Percentiles rank a stretch among this genome's conserved stretches.
phyloP scores from a whole-genome alignment of 2,329 filamentous ascomycete genomes.

The Cytospora chrysosperma region DNA sequence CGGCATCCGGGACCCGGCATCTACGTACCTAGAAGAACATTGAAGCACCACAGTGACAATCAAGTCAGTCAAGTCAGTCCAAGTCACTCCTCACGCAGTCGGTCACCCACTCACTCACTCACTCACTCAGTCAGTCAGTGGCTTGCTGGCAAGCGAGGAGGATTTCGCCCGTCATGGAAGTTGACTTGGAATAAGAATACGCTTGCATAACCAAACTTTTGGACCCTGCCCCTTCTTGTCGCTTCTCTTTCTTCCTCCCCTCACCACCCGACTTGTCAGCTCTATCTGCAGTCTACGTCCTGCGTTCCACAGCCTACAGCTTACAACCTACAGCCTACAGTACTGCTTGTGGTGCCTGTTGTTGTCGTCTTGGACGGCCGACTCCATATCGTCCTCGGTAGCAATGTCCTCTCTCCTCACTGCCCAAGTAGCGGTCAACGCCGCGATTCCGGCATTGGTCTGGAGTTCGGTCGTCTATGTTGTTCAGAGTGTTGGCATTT shows the following conservation, averaged over 20 bases:
- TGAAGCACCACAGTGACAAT: no score
- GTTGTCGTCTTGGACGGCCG: slow-evolving; percentile 21
- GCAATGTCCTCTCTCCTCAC: slow-evolving; percentile 26
- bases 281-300: background rate
- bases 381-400: slow-evolving; percentile 25
- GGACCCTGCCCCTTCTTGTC: background rate
- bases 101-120: background rate
- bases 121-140: background rate
- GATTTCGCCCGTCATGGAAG: background rate
- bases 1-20: background rate
- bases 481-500: slow-evolving; percentile 57
- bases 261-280: background rate
- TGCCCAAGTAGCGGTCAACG: slow-evolving; percentile 42
- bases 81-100: background rate
- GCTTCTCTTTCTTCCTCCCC: background rate
- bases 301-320: no score
- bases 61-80: no score
- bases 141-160: background rate
- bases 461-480: slow-evolving; percentile 54
- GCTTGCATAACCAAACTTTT: background rate
- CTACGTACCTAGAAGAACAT: background rate
- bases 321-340: background rate
- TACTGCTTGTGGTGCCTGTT: background rate
- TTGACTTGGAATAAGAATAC: background rate
- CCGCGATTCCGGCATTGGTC: slow-evolving; percentile 27